Percentiles rank a stretch among this genome's conserved stretches.
phyloP scores from a whole-genome alignment of 2,329 filamentous ascomycete species.

The Paracamarosporium sp. region DNA sequence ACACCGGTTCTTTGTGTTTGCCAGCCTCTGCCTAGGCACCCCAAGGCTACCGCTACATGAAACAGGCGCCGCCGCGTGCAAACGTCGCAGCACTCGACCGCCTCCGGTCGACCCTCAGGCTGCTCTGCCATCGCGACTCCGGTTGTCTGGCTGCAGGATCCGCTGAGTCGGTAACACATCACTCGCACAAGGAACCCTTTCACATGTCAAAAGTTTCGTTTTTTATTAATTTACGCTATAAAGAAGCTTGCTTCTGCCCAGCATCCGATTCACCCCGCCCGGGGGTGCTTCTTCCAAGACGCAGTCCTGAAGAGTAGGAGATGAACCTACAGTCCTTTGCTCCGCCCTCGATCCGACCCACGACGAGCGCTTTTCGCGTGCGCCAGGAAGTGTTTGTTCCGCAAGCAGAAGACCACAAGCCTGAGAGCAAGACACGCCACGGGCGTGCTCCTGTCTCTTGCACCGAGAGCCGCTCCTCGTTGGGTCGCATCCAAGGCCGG shows the following conservation, averaged over 20 bases:
- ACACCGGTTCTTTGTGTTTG: slow-evolving; percentile 4
- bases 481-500: slow-evolving; percentile 22
- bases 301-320: slow-evolving; percentile 61
- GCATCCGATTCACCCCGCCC: slow-evolving; percentile 59
- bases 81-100: slow-evolving; percentile 10
- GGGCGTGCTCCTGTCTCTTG: slow-evolving; percentile 37
- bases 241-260: slow-evolving; percentile 54
- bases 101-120: not conserved
- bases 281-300: slow-evolving; percentile 47
- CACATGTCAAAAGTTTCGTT: slow-evolving; percentile 28
- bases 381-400: slow-evolving; percentile 39
- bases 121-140: not conserved
- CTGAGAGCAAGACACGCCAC: slow-evolving; percentile 38
- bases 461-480: slow-evolving; percentile 18
- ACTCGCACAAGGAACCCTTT: not conserved
- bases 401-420: slow-evolving; percentile 47
- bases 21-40: not conserved
- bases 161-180: slow-evolving; percentile 17
- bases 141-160: slow-evolving; percentile 12
- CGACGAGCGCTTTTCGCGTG: slow-evolving; percentile 43
- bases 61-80: slow-evolving; percentile 9
- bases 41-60: slow-evolving; percentile 1
- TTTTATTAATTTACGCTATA: slow-evolving; percentile 46
- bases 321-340: slow-evolving; percentile 57
- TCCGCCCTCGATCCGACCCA: slow-evolving; percentile 18